Evolutionary conservation across 345 rosid genomes (phyloP).

Genomic region (Moricandia moricandioides): DNA sequence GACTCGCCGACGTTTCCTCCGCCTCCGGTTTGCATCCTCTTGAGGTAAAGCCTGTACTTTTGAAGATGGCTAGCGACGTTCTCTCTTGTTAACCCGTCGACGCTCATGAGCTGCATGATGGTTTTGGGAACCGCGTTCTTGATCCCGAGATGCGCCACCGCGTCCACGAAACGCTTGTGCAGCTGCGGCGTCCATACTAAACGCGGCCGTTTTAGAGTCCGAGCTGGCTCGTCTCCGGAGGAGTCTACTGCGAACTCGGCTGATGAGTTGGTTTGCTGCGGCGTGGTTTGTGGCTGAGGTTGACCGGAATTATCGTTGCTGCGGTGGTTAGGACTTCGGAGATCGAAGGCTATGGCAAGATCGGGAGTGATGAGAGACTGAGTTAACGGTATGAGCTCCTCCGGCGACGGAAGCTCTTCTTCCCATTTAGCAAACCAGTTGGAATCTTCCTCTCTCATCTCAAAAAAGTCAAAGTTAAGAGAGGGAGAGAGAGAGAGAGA

Average conservation of each 20-base stretch:
- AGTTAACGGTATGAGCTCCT: slow-evolving; percentile 88
- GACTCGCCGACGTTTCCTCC: slow-evolving; percentile 48
- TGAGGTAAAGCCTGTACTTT: slow-evolving; percentile 72
- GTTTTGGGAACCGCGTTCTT: slow-evolving; percentile 93
- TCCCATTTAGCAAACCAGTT: slow-evolving; percentile 90
- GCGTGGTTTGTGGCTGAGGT: slow-evolving; percentile 32
- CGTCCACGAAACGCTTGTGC: slow-evolving; percentile 82
- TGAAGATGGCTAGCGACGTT: slow-evolving; percentile 89
- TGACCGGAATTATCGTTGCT: slow-evolving; percentile 10
- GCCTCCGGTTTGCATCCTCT: slow-evolving; percentile 63
- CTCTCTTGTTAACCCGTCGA: slow-evolving; percentile 80
- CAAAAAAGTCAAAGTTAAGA: not conserved
- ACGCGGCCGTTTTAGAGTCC: slow-evolving; percentile 73
- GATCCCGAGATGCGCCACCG: slow-evolving; percentile 85
- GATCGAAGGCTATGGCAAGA: slow-evolving; percentile 91
- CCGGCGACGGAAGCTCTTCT: slow-evolving; percentile 83
- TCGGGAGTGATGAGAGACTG: slow-evolving; percentile 88
- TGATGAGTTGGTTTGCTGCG: slow-evolving; percentile 44
- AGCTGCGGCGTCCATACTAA: slow-evolving; percentile 91
- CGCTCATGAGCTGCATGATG: slow-evolving; percentile 90
- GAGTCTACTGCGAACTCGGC: slow-evolving; percentile 24
- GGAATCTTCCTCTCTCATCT: slow-evolving; percentile 75
- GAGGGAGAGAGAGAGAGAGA: not conserved
- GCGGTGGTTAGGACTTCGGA: slow-evolving; percentile 40
- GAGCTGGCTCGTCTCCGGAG: slow-evolving; percentile 74